A percentile compares a stretch with the other conserved stretches of the same genome.
These are phyloP conservation scores for Elaphomyces granulatus DNA, from an alignment of 495 filamentous ascomycete species.

Conservation along the genomic window DNA sequence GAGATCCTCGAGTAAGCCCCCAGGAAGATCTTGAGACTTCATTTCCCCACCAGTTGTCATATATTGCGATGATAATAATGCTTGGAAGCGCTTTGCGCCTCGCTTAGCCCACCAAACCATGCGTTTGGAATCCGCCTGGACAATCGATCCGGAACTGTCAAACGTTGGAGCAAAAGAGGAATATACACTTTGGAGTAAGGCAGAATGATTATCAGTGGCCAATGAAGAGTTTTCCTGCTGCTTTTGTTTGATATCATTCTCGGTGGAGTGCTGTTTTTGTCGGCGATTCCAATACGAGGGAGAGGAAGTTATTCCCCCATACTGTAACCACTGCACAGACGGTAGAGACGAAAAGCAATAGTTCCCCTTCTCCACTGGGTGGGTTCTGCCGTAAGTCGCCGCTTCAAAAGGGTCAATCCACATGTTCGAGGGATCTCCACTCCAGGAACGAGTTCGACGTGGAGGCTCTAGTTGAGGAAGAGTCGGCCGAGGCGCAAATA, in stretches of 20 bases:
- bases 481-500: slow-evolving; percentile 58
- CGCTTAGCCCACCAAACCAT: slow-evolving; percentile 77
- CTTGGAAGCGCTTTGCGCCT: slow-evolving; percentile 45
- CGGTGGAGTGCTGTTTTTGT: slow-evolving; percentile 21
- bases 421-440: slow-evolving; percentile 13
- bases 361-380: slow-evolving; percentile 28
- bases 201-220: slow-evolving; percentile 23
- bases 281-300: slow-evolving; percentile 29
- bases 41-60: slow-evolving; percentile 24
- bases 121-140: slow-evolving; percentile 54
- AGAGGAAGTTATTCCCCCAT: slow-evolving; percentile 29
- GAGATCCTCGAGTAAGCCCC: slow-evolving; percentile 26
- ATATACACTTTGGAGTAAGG: slow-evolving; percentile 67
- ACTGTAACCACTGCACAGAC: slow-evolving; percentile 30
- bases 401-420: slow-evolving; percentile 34
- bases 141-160: slow-evolving; percentile 62
- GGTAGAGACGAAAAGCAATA: slow-evolving; percentile 28
- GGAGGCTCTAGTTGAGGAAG: slow-evolving; percentile 59
- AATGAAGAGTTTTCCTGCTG: slow-evolving; percentile 20
- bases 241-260: slow-evolving; percentile 8
- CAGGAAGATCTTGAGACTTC: slow-evolving; percentile 27
- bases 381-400: slow-evolving; percentile 20
- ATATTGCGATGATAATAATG: slow-evolving; percentile 31
- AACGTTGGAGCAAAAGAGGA: slow-evolving; percentile 76
- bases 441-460: slow-evolving; percentile 16